These are phyloP conservation scores for Aphanomyces invadans DNA, from an alignment of 352 stramenopile genomes.

Conservation along the genomic window DNA sequence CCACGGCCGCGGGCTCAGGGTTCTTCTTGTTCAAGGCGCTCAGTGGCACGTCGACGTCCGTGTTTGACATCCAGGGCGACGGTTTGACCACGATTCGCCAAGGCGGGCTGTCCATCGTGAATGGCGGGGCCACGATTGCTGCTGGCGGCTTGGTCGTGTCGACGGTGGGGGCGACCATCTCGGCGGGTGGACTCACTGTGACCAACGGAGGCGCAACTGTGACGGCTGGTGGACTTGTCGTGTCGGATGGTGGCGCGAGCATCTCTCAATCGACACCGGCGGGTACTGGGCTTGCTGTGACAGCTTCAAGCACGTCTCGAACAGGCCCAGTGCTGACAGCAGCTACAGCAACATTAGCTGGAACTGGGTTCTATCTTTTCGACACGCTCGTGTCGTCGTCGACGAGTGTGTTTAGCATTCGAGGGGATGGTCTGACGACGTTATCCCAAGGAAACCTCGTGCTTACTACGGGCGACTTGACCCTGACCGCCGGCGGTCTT, in stretches of 20 bases:
- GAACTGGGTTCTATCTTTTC: conserved; percentile 10
- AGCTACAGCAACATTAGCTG: background rate
- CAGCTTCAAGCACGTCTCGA: conserved; percentile 9
- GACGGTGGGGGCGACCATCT: conserved; percentile 35
- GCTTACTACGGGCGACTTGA: conserved; percentile 33
- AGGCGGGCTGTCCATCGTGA: conserved; percentile 33
- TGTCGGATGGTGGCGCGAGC: conserved; percentile 27
- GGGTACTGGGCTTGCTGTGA: conserved; percentile 25
- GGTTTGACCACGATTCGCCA: conserved; percentile 41
- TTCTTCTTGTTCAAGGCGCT: conserved; percentile 47
- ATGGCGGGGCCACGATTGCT: conserved; percentile 38
- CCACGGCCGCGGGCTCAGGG: conserved; percentile 23
- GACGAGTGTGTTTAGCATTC: conserved; percentile 21
- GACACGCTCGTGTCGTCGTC: conserved; percentile 20
- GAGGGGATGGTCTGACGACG: conserved; percentile 27
- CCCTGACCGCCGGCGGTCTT: conserved; percentile 30
- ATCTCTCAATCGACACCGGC: conserved; percentile 10
- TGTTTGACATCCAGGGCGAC: conserved; percentile 42
- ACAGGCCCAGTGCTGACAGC: background rate
- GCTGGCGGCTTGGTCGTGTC: conserved; percentile 36
- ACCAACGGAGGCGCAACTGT: conserved; percentile 30
- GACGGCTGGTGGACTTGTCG: conserved; percentile 26
- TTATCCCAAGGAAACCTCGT: conserved; percentile 29
- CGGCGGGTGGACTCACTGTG: conserved; percentile 32
- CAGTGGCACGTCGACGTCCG: conserved; percentile 25